A percentile compares a stretch with the other conserved stretches of the same genome.
phyloP scores from a whole-genome alignment of 257 asterid genomes.

The Primulina huaijiensis region DNA sequence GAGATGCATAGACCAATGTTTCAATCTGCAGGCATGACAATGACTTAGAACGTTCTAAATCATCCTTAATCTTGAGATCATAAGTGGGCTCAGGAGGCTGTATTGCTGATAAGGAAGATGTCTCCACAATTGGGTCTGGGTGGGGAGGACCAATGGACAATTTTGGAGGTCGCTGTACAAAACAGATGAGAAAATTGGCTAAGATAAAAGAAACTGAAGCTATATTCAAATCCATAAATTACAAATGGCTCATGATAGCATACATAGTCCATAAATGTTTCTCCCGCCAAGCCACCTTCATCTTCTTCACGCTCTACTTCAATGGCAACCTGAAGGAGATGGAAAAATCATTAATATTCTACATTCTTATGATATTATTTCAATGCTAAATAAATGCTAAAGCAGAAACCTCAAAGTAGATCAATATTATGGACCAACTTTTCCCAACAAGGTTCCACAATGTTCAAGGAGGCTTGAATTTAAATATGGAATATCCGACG shows the following conservation, averaged over 20 bases:
- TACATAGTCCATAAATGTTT: constrained; percentile 94
- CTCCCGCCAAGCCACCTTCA: constrained; percentile 95
- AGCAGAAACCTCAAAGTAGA: constrained; percentile 18
- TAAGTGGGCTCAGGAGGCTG: constrained; percentile 98
- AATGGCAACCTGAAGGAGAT: constrained; percentile 64
- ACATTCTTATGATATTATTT: constrained; percentile 18
- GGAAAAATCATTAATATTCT: constrained; percentile 19
- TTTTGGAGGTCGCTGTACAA: constrained; percentile 81
- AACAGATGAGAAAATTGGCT: constrained; percentile 23
- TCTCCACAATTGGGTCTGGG: constrained; percentile 97
- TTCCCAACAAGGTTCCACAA: constrained; percentile 7
- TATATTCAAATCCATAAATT: constrained; percentile 18
- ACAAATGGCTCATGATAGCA: constrained; percentile 23
- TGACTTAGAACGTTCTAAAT: constrained; percentile 69
- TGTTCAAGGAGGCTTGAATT: constrained; percentile 1
- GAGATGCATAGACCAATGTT: constrained; percentile 91
- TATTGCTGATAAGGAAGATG: constrained; percentile 86
- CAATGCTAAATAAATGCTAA: constrained; percentile 1
- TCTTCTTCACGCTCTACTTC: constrained; percentile 98
- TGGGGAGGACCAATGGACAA: constrained; percentile 85
- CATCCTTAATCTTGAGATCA: constrained; percentile 65
- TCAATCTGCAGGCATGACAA: constrained; percentile 97
- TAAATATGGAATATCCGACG: background rate
- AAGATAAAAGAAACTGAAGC: constrained; percentile 23
- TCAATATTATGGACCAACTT: constrained; percentile 1